Conservation (phyloP, 169 alveolate species). For the Eimeria sp. region DNA sequence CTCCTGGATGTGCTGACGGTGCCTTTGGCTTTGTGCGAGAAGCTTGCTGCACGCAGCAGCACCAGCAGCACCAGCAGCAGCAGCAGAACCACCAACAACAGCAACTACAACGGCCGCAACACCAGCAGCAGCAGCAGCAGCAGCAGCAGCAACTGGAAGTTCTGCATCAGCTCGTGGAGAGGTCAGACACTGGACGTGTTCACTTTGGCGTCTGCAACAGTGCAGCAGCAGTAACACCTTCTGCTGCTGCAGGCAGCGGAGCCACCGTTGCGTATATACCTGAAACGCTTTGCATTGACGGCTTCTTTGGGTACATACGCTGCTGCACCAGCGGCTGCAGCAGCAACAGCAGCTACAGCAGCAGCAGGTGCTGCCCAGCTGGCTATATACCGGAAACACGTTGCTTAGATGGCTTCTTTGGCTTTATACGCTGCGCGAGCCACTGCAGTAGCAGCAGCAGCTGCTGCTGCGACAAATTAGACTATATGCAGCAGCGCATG, state of each 20-base stretch:
- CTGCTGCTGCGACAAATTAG: neutral
- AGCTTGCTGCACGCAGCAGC: neutral
- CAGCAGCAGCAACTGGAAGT: neutral
- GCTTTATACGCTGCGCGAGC: conserved; percentile 11
- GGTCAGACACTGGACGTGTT: neutral
- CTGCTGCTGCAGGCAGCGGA: neutral
- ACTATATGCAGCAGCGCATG: too few species aligned
- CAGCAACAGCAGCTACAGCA: conserved; percentile 11
- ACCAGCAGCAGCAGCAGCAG: conserved; percentile 6
- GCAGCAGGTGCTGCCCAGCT: neutral
- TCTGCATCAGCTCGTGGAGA: conserved; percentile 15
- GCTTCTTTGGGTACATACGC: conserved; percentile 10
- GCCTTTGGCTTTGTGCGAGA: neutral
- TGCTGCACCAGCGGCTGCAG: conserved; percentile 15
- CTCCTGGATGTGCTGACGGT: neutral
- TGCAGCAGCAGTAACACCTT: conserved; percentile 12
- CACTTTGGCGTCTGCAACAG: conserved; percentile 30
- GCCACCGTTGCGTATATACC: neutral
- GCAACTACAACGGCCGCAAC: neutral
- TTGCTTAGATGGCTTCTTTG: neutral
- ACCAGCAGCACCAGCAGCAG: neutral
- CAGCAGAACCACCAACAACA: neutral
- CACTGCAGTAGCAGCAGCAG: conserved; percentile 7
- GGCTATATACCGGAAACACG: neutral
- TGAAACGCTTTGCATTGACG: neutral